Base-by-base conservation (phyloP, 208 protist species). In the Leishmania braziliensis region DNA sequence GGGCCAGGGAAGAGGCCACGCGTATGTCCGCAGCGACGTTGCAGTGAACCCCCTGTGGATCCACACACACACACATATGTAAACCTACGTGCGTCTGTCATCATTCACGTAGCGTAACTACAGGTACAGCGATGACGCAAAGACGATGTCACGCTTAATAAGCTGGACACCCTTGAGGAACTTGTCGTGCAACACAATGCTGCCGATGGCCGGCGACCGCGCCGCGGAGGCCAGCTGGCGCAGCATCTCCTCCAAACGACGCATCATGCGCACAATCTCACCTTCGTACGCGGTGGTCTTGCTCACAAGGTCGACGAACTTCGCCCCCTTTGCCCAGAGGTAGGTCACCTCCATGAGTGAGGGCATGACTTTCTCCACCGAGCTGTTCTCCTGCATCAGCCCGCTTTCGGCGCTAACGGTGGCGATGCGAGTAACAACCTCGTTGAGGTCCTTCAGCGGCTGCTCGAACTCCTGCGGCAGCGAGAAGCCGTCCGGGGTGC, bases 121-220 rank as follows among this genome's bases (percentile, higher is more conserved):
- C 81, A 99, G 78, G 85, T 99, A 99, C 29, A 99, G 86, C 9
- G 97, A 99, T n/a, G 98, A 99, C 51, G 99, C 98, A 82, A 99
- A 99, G 29, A 99, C 98, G 85, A 99, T 99, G 87, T 99, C 99
- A 50, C 99, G 92, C 86, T 99, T 99, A 77, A 99, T 99, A 36
- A 96, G 90, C 60, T 93, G 89, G 66, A 99, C 99, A 50, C 96
- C 98, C 80, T 99, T 92, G 6, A 99, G 89, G 84, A 99, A 99
- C 91, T 99, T 99, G 69, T 97, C 86, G 80, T 99, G 98, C 26
- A 99, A 90, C 70, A 99, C 98, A 54, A 95, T 93, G 84, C 99
- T 99, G 60, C 99, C 99, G 85, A 99, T 99, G 26, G 96, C 95
- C 3, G 94, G 94, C 33, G 94, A 98, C 65, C 99, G 99, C n/a